Evolutionary conservation across 495 filamentous ascomycete species (phyloP).

Genomic region (Penicillium turbatum): DNA sequence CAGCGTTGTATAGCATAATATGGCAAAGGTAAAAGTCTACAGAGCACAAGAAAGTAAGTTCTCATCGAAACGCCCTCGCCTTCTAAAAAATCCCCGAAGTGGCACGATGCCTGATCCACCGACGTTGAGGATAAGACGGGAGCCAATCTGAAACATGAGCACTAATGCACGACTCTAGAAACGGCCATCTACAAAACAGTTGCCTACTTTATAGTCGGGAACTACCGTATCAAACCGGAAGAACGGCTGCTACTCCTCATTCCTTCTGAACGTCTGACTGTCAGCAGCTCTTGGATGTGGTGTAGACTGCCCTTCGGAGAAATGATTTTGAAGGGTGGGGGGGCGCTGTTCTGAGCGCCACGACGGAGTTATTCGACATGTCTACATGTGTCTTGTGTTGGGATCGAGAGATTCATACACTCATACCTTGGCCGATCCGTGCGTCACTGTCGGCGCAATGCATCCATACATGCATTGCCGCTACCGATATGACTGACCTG

Average conservation of each 20-base stretch:
- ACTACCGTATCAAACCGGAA: conserved; percentile 52
- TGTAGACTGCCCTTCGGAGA: conserved; percentile 41
- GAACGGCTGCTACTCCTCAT: conserved; percentile 41
- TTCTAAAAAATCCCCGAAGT: conserved; percentile 19
- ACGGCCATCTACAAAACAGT: neutral
- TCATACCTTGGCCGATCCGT: neutral
- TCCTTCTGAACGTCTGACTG: conserved; percentile 49
- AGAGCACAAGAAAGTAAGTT: neutral
- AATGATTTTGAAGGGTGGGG: neutral
- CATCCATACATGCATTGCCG: neutral
- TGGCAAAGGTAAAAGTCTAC: neutral
- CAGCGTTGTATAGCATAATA: neutral
- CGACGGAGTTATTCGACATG: conserved; percentile 45
- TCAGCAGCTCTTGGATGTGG: conserved; percentile 54
- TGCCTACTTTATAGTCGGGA: conserved; percentile 38
- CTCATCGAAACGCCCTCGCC: neutral
- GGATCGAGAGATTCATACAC: neutral
- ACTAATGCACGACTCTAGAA: conserved; percentile 8
- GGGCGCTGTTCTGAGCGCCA: conserved; percentile 38
- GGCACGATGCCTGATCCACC: conserved; percentile 9
- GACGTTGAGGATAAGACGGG: neutral
- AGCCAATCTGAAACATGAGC: conserved; percentile 11
- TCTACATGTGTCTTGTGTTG: conserved; percentile 9
- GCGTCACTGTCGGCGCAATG: neutral
- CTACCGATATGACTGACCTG: neutral